phyloP scores from a whole-genome alignment of 2,329 filamentous ascomycete species.

The Bipolaris bicolor region DNA sequence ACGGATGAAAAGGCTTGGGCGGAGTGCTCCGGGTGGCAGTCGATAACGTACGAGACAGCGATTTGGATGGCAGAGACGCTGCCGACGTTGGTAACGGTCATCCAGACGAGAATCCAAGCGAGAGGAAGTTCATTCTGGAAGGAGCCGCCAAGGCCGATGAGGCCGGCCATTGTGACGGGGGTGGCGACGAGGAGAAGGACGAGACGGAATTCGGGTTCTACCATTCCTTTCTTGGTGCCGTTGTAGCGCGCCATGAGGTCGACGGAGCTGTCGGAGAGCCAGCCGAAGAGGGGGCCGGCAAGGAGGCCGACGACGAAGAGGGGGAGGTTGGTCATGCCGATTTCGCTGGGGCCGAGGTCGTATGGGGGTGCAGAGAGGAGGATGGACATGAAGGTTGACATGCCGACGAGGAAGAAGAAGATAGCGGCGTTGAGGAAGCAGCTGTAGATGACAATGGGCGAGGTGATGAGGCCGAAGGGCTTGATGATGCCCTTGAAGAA shows the following conservation, averaged over 20 bases:
- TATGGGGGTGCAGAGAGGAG: slow-evolving; percentile 19
- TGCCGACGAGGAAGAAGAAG: slow-evolving; percentile 18
- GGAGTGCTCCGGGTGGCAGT: slow-evolving; percentile 21
- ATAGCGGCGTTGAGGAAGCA: slow-evolving; percentile 19
- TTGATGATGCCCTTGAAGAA: slow-evolving; percentile 22
- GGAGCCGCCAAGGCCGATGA: slow-evolving; percentile 14
- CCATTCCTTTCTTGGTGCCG: slow-evolving; percentile 17
- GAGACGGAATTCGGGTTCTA: slow-evolving; percentile 22
- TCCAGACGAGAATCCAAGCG: slow-evolving; percentile 18
- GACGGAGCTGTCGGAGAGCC: slow-evolving; percentile 19
- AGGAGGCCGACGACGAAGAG: slow-evolving; percentile 16
- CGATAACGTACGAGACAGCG: slow-evolving; percentile 19
- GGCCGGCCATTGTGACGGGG: slow-evolving; percentile 15
- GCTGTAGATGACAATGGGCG: slow-evolving; percentile 20
- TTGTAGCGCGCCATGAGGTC: slow-evolving; percentile 17
- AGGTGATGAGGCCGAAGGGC: slow-evolving; percentile 16
- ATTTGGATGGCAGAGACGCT: slow-evolving; percentile 12
- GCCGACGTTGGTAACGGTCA: slow-evolving; percentile 16
- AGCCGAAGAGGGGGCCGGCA: slow-evolving; percentile 16
- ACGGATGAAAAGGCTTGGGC: slow-evolving; percentile 19
- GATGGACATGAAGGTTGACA: slow-evolving; percentile 19
- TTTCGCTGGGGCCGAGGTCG: slow-evolving; percentile 16
- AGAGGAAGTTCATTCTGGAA: slow-evolving; percentile 13
- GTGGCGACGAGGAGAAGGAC: slow-evolving; percentile 16
- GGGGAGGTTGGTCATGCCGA: slow-evolving; percentile 21